phyloP scores from a whole-genome alignment of 1,284 basidiomycete genomes.

The Inonotus hispidus region DNA sequence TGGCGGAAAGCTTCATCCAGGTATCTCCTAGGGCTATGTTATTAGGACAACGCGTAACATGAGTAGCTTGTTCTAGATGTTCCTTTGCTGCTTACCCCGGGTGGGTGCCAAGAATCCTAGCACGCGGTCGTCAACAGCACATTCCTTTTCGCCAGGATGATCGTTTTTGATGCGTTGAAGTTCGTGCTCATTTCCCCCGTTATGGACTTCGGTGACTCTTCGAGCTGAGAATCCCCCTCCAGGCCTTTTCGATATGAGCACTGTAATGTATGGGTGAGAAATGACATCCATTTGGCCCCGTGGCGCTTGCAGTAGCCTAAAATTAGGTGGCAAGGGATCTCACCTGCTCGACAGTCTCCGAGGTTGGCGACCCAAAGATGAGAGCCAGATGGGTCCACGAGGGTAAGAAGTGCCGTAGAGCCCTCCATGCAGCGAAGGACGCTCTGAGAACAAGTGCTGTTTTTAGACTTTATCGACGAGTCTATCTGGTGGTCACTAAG shows the following conservation, averaged over 20 bases:
- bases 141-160: slow-evolving; percentile 50
- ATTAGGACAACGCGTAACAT: background rate
- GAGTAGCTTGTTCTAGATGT: slow-evolving; percentile 7
- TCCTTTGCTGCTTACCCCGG: slow-evolving; percentile 39
- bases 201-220: slow-evolving; percentile 50
- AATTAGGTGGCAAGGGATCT: slow-evolving; percentile 16
- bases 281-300: slow-evolving; percentile 6
- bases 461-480: slow-evolving; percentile 25
- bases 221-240: slow-evolving; percentile 37
- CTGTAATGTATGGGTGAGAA: slow-evolving; percentile 25
- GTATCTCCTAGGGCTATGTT: slow-evolving; percentile 55
- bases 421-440: slow-evolving; percentile 52
- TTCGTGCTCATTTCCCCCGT: slow-evolving; percentile 46
- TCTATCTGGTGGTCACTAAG: slow-evolving; percentile 25
- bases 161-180: slow-evolving; percentile 41
- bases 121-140: slow-evolving; percentile 47
- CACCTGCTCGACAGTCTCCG: slow-evolving; percentile 62
- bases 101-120: slow-evolving; percentile 63
- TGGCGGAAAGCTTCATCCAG: slow-evolving; percentile 54
- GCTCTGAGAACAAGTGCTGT: slow-evolving; percentile 27
- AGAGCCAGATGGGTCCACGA: slow-evolving; percentile 45
- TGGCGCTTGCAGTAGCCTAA: slow-evolving; percentile 1
- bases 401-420: slow-evolving; percentile 51
- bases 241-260: slow-evolving; percentile 40
- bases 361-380: slow-evolving; percentile 64